Conservation (phyloP, 371 early-diverging fungal genomes). For the Modicella reniformis region DNA sequence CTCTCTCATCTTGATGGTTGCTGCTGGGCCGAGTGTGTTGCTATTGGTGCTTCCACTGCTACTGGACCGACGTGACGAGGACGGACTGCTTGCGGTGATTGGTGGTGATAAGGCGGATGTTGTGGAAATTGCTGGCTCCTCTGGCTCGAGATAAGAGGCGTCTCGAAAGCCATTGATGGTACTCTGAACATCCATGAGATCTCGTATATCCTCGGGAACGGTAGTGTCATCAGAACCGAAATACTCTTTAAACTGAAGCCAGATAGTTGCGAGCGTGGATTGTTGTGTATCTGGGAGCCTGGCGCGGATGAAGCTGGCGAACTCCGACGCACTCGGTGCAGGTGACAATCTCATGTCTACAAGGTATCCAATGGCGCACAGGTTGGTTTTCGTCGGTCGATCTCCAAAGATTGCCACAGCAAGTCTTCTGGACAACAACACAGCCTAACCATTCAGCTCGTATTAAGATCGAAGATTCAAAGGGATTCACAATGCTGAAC, state of each 20-base stretch:
- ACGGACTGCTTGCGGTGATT: slow-evolving; percentile 1
- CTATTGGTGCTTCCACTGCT: slow-evolving; percentile 1
- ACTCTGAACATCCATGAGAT: slow-evolving; percentile 1
- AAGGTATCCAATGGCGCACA: slow-evolving; percentile 7
- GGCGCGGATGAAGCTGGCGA: slow-evolving; percentile 1
- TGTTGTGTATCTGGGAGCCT: background rate
- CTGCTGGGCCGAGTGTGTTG: slow-evolving; percentile 3
- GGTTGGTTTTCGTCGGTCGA: background rate
- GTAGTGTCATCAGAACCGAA: background rate
- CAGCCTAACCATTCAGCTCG: too few species aligned
- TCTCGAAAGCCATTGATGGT: slow-evolving; percentile 6
- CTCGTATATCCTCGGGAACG: background rate
- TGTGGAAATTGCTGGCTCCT: background rate
- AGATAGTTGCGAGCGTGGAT: background rate
- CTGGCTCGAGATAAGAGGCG: slow-evolving; percentile 10
- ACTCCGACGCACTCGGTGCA: slow-evolving; percentile 3
- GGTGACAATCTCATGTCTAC: slow-evolving; percentile 7
- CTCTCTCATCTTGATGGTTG: slow-evolving; percentile 8
- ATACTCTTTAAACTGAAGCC: slow-evolving; percentile 3
- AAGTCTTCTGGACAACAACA: slow-evolving; percentile 2
- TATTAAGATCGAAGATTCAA: too few species aligned
- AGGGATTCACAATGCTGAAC: too few species aligned
- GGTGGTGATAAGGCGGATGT: background rate
- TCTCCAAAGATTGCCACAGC: slow-evolving; percentile 3
- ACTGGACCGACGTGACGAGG: background rate